Conservation (phyloP, 192 early-diverging fungal species). For the Backusella sp. region DNA sequence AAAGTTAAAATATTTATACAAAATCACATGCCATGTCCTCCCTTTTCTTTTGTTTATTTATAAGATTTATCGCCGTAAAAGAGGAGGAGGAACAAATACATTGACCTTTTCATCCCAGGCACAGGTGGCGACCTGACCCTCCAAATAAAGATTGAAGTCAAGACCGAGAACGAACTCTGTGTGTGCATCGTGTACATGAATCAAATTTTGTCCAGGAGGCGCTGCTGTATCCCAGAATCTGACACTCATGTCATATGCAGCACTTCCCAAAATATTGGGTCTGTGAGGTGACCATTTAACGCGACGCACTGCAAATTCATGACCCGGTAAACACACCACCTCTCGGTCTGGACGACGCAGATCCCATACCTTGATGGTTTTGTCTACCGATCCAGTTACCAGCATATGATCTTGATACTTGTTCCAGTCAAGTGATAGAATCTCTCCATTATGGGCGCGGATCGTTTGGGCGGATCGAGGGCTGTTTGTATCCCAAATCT, state of each 20-base stretch:
- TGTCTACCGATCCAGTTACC: constrained; percentile 90
- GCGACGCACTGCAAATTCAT: constrained; percentile 90
- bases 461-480: constrained; percentile 67
- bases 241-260: constrained; percentile 96
- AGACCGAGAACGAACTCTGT: constrained; percentile 96
- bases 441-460: constrained; percentile 82
- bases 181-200: constrained; percentile 81
- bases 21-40: not conserved
- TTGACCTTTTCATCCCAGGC: constrained; percentile 94
- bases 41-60: not conserved
- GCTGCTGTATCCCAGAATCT: constrained; percentile 83
- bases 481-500: constrained; percentile 86
- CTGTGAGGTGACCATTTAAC: constrained; percentile 93
- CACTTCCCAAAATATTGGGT: constrained; percentile 77
- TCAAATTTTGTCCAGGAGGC: constrained; percentile 36
- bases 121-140: constrained; percentile 89
- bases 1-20: constrained; percentile 1
- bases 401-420: constrained; percentile 86
- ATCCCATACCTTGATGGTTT: constrained; percentile 91
- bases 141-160: constrained; percentile 88
- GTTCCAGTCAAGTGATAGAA: constrained; percentile 95
- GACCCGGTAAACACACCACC: constrained; percentile 73
- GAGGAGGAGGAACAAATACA: constrained; percentile 48
- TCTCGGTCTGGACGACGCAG: constrained; percentile 73
- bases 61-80: constrained; percentile 27